Evolutionary conservation across 768 basidiomycete genomes (phyloP).

Genomic region (Pholiota conissans): DNA sequence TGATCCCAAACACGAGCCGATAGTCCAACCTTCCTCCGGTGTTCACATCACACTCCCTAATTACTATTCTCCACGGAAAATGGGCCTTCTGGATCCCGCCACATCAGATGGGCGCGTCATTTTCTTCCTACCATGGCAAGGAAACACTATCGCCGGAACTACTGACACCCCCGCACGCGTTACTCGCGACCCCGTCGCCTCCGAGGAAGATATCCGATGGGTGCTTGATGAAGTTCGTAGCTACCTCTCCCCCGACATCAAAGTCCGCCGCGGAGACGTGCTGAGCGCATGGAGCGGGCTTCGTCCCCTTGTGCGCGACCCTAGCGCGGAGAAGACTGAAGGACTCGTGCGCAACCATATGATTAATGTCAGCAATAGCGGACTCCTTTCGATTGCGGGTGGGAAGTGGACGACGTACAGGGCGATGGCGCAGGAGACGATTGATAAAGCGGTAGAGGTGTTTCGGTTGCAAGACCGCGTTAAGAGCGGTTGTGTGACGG

Average conservation of each 20-base stretch:
- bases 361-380: conserved; percentile 78
- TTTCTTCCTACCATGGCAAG: conserved; percentile 99
- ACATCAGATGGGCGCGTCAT: conserved; percentile 97
- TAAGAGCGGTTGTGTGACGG: conserved; percentile 72
- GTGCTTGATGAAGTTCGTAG: conserved; percentile 89
- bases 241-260: conserved; percentile 91
- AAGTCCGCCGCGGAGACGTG: conserved; percentile 92
- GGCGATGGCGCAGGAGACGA: conserved; percentile 94
- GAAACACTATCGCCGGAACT: conserved; percentile 95
- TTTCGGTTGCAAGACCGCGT: conserved; percentile 63
- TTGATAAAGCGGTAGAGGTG: conserved; percentile 81
- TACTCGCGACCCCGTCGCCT: conserved; percentile 71
- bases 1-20: conserved; percentile 72
- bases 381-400: conserved; percentile 91
- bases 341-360: conserved; percentile 92
- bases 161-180: conserved; percentile 85
- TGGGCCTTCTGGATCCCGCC: conserved; percentile 94
- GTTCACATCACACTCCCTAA: conserved; percentile 96
- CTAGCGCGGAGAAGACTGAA: conserved; percentile 67
- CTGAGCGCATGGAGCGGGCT: conserved; percentile 94
- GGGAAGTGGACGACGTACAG: conserved; percentile 99
- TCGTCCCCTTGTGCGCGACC: conserved; percentile 86
- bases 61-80: conserved; percentile 92
- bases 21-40: conserved; percentile 91
- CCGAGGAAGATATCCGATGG: conserved; percentile 96